These are phyloP conservation scores for Cladosporium velox DNA, from an alignment of 2,329 filamentous ascomycete species.

Conservation along the genomic window DNA sequence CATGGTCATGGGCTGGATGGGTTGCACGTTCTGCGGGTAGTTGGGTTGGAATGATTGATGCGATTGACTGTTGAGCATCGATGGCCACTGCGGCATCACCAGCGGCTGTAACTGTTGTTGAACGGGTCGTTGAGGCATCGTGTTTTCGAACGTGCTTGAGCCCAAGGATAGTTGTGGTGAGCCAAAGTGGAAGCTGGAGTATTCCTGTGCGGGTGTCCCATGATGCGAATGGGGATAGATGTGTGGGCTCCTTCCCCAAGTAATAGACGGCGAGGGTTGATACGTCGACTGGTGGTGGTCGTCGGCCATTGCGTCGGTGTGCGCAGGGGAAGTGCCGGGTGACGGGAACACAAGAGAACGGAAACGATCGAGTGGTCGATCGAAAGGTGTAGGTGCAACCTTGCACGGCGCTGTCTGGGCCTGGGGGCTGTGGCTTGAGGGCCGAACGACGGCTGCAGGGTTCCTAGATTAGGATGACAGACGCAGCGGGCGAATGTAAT, in stretches of 20 bases:
- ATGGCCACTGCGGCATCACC: conserved; percentile 79
- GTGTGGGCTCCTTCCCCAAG: conserved; percentile 32
- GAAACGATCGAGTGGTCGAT: conserved; percentile 18
- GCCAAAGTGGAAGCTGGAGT: conserved; percentile 64
- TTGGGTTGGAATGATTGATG: conserved; percentile 60
- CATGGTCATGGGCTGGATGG: conserved; percentile 47
- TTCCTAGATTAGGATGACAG: conserved; percentile 17
- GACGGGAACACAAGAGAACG: conserved; percentile 17
- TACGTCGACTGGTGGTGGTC: conserved; percentile 32
- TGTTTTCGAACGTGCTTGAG: conserved; percentile 52
- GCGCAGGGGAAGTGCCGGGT: conserved; percentile 16
- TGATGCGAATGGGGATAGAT: conserved; percentile 60
- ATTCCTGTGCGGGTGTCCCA: conserved; percentile 70
- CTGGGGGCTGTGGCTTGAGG: conserved; percentile 15
- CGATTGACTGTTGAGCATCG: conserved; percentile 72
- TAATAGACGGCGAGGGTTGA: conserved; percentile 32
- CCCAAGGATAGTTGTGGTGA: conserved; percentile 64
- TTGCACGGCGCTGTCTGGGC: conserved; percentile 9
- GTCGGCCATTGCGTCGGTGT: conserved; percentile 34
- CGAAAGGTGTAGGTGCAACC: conserved; percentile 19
- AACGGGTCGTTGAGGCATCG: conserved; percentile 55
- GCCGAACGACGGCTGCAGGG: conserved; percentile 18
- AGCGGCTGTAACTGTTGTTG: conserved; percentile 66
- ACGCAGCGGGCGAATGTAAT: conserved; percentile 18
- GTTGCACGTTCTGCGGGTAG: conserved; percentile 58